A percentile compares a stretch with the other conserved stretches of the same genome.
Evolutionary conservation across 2,329 filamentous ascomycete species (phyloP).

Genomic region (Domatiomyces globalis): DNA sequence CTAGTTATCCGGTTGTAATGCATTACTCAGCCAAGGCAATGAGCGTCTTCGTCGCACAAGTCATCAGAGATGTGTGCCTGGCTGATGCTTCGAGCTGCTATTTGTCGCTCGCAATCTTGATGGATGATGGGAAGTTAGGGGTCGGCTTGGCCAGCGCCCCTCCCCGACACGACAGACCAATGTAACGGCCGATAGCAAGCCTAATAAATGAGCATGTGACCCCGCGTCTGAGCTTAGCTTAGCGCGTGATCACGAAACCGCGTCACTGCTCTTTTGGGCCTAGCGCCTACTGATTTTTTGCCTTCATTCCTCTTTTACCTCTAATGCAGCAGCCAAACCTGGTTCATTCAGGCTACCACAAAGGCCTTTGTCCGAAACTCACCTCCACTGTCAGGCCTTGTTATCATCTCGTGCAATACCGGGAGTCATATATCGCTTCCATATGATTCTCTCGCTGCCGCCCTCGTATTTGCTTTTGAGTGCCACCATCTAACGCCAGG

Average conservation of each 20-base stretch:
- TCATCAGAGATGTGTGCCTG: no score
- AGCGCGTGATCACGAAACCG: neutral
- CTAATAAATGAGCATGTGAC: neutral
- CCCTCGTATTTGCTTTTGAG: neutral
- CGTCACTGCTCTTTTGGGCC: neutral
- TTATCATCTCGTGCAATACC: neutral
- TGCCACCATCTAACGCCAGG: constrained; percentile 2
- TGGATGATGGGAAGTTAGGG: no score
- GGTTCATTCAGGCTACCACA: neutral
- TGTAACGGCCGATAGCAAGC: no score
- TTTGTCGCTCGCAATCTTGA: no score
- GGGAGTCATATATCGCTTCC: neutral
- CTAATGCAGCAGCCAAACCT: neutral
- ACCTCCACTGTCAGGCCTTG: neutral
- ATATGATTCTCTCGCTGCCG: constrained; percentile 5
- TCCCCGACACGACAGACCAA: no score
- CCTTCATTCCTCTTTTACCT: neutral
- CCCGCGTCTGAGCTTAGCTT: neutral
- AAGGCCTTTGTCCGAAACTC: neutral
- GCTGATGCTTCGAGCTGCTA: no score
- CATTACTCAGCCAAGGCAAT: no score
- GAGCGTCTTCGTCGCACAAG: no score
- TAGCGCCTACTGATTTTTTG: neutral
- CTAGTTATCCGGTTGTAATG: no score
- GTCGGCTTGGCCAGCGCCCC: no score